Percentiles rank a stretch among this genome's conserved stretches.
Evolutionary conservation across 1,139 yeast species (phyloP).

Genomic region (Kluyveromyces sp.): DNA sequence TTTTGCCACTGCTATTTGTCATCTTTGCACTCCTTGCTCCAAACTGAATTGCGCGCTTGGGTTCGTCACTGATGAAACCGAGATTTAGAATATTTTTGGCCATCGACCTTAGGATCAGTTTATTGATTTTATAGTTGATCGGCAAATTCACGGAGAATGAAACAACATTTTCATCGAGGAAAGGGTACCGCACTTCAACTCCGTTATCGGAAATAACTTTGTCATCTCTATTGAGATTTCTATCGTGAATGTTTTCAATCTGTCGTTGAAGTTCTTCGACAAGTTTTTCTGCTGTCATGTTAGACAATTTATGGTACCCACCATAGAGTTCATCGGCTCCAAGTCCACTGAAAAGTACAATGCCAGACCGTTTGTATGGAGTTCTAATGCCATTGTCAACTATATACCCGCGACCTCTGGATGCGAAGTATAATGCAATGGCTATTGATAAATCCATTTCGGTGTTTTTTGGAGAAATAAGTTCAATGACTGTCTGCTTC

Average conservation of each 20-base stretch:
- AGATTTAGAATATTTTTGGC: slow-evolving; percentile 47
- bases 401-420: slow-evolving; percentile 45
- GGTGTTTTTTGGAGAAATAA: slow-evolving; percentile 79
- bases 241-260: slow-evolving; percentile 60
- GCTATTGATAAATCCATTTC: slow-evolving; percentile 96
- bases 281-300: slow-evolving; percentile 33
- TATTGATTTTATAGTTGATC: slow-evolving; percentile 52
- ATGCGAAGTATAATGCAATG: slow-evolving; percentile 88
- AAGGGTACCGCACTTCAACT: slow-evolving; percentile 86
- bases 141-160: slow-evolving; percentile 46
- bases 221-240: slow-evolving; percentile 89
- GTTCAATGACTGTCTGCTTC: slow-evolving; percentile 45
- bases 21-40: slow-evolving; percentile 94
- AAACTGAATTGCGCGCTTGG: slow-evolving; percentile 93
- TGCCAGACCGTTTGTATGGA: slow-evolving; percentile 45
- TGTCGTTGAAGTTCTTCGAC: slow-evolving; percentile 58
- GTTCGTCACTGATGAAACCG: slow-evolving; percentile 56
- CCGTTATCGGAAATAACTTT: slow-evolving; percentile 83
- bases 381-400: slow-evolving; percentile 16
- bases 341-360: slow-evolving; percentile 81
- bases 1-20: slow-evolving; percentile 35
- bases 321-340: slow-evolving; percentile 97
- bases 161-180: slow-evolving; percentile 60
- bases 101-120: slow-evolving; percentile 54
- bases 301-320: slow-evolving; percentile 56